These are phyloP conservation scores for Dothiorella sarmentorum DNA, from an alignment of 2,329 filamentous ascomycete genomes.

Conservation along the genomic window DNA sequence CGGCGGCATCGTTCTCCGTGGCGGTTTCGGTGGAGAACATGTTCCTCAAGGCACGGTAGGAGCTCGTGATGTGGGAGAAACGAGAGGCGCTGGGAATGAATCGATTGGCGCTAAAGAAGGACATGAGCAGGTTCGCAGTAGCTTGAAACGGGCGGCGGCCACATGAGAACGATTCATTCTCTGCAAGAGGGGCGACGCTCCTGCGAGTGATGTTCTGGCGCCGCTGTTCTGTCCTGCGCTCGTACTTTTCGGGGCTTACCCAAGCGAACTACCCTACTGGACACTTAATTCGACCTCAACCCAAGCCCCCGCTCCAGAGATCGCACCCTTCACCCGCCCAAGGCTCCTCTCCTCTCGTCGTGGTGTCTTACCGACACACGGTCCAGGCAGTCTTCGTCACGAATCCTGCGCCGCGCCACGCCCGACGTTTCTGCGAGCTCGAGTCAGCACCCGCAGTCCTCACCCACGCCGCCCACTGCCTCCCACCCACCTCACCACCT, in stretches of 20 bases:
- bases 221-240: constrained; percentile 16
- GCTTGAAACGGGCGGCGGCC: constrained; percentile 6
- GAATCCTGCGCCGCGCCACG: not conserved
- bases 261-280: constrained; percentile 12
- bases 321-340: not conserved
- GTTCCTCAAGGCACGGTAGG: constrained; percentile 19
- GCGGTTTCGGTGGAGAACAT: constrained; percentile 19
- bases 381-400: not conserved
- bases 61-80: constrained; percentile 18
- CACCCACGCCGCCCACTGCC: not conserved
- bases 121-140: constrained; percentile 17
- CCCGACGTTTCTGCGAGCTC: not conserved
- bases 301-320: not conserved
- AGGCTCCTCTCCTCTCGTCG: not conserved
- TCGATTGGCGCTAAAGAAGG: constrained; percentile 17
- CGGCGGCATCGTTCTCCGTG: constrained; percentile 18
- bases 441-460: not conserved
- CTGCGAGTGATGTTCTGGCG: constrained; percentile 17
- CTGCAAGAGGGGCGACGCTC: constrained; percentile 16
- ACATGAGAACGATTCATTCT: constrained; percentile 16
- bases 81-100: constrained; percentile 17
- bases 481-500: not conserved
- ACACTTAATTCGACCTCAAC: constrained; percentile 18
- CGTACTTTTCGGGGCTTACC: constrained; percentile 19
- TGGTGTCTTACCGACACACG: not conserved